Base-by-base conservation (phyloP, 192 early-diverging fungal genomes). In the Spinellus fusiger region DNA sequence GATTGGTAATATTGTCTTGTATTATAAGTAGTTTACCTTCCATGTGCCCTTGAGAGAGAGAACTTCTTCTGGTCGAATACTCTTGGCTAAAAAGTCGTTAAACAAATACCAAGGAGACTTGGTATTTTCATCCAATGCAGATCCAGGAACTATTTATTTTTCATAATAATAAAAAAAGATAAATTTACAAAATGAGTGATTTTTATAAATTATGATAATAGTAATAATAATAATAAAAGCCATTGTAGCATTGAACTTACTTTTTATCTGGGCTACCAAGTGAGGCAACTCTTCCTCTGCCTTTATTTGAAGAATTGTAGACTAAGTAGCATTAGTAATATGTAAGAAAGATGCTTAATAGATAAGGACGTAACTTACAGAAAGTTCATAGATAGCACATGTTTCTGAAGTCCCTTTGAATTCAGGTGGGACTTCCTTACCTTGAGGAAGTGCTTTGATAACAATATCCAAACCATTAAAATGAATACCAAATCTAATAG, bases 21-120 rank as follows among this genome's bases (percentile, higher is more conserved):
- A 6, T 13, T 35, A 16, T 48, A 29, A 50, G 31, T 40, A 33
- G 18, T 33, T 47, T 72, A 76, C 71, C 69, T 81, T 83, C 83
- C 82, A 85, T 15, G 56, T 49, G 8, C 70, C 61, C 56, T 79
- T 73, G 67, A 86, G 90, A 22, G 74, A 73, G 9, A 77, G 62
- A 13, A 83, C 82, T 52, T 93, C 90, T 29, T 70, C 64, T n/a
- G 81, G 80, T 16, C 78, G 67, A 2, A 92, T 81, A 4, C 79
- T 78, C 53, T 90, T 88, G 0, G 97, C 96, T 37, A 92, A 75
- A 68, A 98, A 98, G 74, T 97, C 95, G 68, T 98, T 98, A 69
- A 98, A 95, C 10, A 96, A 68, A 61, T 89, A 81, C 96, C 96
- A 98, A 28, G 82, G 70, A 26, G 72, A 51, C 46, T 70, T 65